Base-by-base conservation (phyloP, 495 filamentous ascomycete genomes). In the Massariosphaeria phaeospora region DNA sequence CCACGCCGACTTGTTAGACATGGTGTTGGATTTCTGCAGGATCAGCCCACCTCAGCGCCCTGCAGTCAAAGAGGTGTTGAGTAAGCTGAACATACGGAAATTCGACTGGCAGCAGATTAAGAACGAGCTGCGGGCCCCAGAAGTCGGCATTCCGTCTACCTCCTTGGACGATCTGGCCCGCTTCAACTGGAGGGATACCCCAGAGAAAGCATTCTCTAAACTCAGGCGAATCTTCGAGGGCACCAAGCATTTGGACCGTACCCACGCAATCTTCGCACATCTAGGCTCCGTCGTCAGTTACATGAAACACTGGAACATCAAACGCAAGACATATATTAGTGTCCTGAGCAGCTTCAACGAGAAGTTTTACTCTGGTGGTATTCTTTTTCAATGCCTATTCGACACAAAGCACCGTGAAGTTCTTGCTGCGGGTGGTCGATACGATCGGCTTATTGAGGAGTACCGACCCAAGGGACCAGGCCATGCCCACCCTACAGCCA, bases 351-450 rank as follows among this genome's bases (percentile, higher is more conserved):
- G 86, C 64, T 78, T 91, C 61, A 95, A 96, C 66, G 91, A 95
- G 62, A 86, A 86, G 40, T 96, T 97, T 69, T 98, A 93, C 70
- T 75, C 79, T 31, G 88, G 88, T 8, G 89, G 91, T 30, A 75
- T 97, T 18, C 72, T 97, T 23, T 98, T 98, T 66, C 84, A 94
- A 57, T 97, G 91, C 57, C 69, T 96, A 0, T 90, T 89, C 60
- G 94, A 97, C 69, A 84, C 77, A 49, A 95, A 91, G 68, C 81
- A 81, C 58, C 74, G 78, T 25, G 85, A 93, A 59, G 86, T 97
- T 9, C 89, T 98, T 61, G 93, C 91, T 0, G 93, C 91, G 29
- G 93, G 93, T 42, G 93, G 93, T 24, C 83, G 93, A 24, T 98
- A 97, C 67, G 93, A 98, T 66, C 77, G 79, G 18, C 72, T 98